These are phyloP conservation scores for Lachnellula subtilissima DNA, from an alignment of 2,329 filamentous ascomycete species.

Conservation along the genomic window DNA sequence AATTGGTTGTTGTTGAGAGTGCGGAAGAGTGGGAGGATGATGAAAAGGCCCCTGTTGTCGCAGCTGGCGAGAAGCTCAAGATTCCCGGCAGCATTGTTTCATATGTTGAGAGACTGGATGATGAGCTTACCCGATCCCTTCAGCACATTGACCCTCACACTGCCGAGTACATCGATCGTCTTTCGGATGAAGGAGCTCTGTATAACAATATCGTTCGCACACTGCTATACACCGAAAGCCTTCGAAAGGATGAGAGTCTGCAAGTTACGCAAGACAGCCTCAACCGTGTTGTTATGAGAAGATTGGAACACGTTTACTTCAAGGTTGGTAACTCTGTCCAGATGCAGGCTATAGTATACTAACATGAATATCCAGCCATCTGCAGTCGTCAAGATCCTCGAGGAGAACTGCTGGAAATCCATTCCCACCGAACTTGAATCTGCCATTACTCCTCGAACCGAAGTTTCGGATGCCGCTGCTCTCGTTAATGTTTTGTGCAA, in stretches of 20 bases:
- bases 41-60: slow-evolving; percentile 78
- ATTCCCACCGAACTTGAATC: slow-evolving; percentile 69
- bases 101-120: slow-evolving; percentile 89
- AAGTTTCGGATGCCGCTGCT: slow-evolving; percentile 62
- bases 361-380: slow-evolving; percentile 54
- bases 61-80: slow-evolving; percentile 74
- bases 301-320: slow-evolving; percentile 97
- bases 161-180: slow-evolving; percentile 93
- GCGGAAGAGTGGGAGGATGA: slow-evolving; percentile 99
- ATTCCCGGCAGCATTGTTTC: slow-evolving; percentile 92
- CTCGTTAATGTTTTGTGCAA: slow-evolving; percentile 87
- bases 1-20: slow-evolving; percentile 82
- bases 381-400: slow-evolving; percentile 86
- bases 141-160: slow-evolving; percentile 98
- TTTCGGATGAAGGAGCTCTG: slow-evolving; percentile 83
- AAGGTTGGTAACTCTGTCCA: slow-evolving; percentile 53
- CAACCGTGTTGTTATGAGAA: slow-evolving; percentile 89
- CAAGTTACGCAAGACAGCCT: slow-evolving; percentile 78
- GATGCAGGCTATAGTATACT: slow-evolving; percentile 12
- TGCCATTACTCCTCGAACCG: slow-evolving; percentile 68
- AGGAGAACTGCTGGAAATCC: slow-evolving; percentile 88
- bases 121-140: slow-evolving; percentile 94
- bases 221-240: slow-evolving; percentile 79
- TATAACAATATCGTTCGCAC: slow-evolving; percentile 91
- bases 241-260: slow-evolving; percentile 65